Evolutionary conservation across 1,139 yeast genomes (phyloP).

Genomic region (Taphrina sp.): DNA sequence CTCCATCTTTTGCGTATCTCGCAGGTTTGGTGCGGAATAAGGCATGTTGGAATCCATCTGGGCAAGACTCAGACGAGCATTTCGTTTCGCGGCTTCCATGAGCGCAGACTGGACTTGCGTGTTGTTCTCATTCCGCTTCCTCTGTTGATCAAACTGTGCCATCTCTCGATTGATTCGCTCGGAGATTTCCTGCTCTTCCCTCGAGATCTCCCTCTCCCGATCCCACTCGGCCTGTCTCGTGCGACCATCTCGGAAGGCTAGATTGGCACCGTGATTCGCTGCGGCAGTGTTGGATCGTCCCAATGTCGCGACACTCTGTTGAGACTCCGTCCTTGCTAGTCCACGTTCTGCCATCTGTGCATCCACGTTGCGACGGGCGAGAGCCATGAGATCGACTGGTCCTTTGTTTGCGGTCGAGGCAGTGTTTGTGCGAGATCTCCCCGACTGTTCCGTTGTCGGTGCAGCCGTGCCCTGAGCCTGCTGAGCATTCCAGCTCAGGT

Average conservation of each 20-base stretch:
- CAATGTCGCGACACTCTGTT: slow-evolving; percentile 9
- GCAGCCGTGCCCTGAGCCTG: background rate
- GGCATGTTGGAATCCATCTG: slow-evolving; percentile 27
- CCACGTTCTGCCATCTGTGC: slow-evolving; percentile 30
- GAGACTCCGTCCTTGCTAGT: slow-evolving; percentile 15
- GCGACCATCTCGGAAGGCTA: slow-evolving; percentile 24
- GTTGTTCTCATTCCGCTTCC: slow-evolving; percentile 22
- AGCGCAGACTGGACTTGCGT: slow-evolving; percentile 25
- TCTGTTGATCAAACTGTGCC: slow-evolving; percentile 30
- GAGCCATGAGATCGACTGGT: slow-evolving; percentile 25
- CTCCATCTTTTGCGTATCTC: slow-evolving; percentile 21
- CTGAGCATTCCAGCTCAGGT: background rate
- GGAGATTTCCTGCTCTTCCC: slow-evolving; percentile 16
- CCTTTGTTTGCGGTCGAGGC: slow-evolving; percentile 6
- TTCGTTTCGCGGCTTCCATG: slow-evolving; percentile 29
- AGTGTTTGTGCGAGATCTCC: slow-evolving; percentile 25
- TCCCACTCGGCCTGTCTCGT: slow-evolving; percentile 22
- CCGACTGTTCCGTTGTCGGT: background rate
- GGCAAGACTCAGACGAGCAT: slow-evolving; percentile 18
- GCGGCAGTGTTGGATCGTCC: too few relatives aligned
- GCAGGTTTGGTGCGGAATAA: slow-evolving; percentile 21
- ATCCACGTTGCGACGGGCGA: slow-evolving; percentile 22
- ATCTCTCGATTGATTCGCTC: slow-evolving; percentile 30
- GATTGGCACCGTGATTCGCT: slow-evolving; percentile 13
- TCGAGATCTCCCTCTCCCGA: slow-evolving; percentile 7